A percentile compares a stretch with the other conserved stretches of the same genome.
Conservation (phyloP, 2,329 filamentous ascomycete genomes). For the Cladosporium sp. region DNA sequence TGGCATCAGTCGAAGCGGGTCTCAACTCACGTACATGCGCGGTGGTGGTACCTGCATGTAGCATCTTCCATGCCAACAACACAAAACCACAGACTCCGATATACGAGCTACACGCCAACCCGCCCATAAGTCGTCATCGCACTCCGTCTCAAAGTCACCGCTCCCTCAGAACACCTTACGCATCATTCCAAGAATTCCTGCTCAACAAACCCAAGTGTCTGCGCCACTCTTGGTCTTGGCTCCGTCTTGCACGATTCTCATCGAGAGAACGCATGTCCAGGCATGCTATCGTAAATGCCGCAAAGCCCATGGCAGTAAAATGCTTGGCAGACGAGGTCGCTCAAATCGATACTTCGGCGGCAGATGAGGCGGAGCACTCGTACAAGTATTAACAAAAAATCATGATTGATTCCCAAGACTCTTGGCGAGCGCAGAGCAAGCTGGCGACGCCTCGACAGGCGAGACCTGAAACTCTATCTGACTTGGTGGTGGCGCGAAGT, state of each 20-base stretch:
- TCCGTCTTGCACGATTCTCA: not conserved
- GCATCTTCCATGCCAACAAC: not conserved
- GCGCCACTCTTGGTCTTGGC: not conserved
- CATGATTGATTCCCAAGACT: not conserved
- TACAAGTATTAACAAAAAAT: not conserved
- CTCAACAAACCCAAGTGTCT: not conserved
- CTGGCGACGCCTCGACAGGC: not conserved
- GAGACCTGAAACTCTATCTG: constrained; percentile 1
- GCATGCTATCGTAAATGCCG: not conserved
- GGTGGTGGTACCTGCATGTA: not conserved
- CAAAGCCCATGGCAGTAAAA: not conserved
- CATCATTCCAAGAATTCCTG: not conserved
- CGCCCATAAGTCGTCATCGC: not conserved
- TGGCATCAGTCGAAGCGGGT: not conserved
- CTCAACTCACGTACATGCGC: not conserved
- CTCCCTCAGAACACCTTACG: not conserved
- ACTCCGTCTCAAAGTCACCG: not conserved
- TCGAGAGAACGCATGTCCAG: not conserved
- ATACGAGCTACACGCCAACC: not conserved
- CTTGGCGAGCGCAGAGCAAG: not conserved
- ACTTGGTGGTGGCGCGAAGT: not conserved
- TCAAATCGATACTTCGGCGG: not conserved
- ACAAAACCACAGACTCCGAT: not conserved
- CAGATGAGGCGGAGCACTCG: not conserved
- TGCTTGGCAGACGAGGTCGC: not conserved